Evolutionary conservation across 768 basidiomycete genomes (phyloP).

Genomic region (Mycena galopus): DNA sequence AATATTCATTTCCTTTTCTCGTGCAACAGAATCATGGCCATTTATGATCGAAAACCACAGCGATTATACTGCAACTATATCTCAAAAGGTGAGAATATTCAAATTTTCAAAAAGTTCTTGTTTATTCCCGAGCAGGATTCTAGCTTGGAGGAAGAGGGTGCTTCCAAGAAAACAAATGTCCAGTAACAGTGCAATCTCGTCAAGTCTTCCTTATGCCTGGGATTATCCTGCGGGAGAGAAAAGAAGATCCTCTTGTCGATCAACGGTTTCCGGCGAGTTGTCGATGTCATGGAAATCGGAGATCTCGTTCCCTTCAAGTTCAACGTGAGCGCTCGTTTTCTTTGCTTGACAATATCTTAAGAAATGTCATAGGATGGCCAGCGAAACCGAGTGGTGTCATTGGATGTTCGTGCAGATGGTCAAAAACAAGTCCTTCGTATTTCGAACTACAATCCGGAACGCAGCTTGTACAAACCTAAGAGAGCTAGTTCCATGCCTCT

Average conservation of each 20-base stretch:
- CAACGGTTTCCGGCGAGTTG: slow-evolving; percentile 69
- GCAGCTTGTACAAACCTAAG: slow-evolving; percentile 89
- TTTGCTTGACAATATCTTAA: background rate
- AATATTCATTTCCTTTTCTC: slow-evolving; percentile 85
- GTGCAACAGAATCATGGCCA: slow-evolving; percentile 85
- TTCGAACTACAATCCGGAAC: slow-evolving; percentile 87
- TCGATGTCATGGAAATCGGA: slow-evolving; percentile 98
- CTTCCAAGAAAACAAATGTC: slow-evolving; percentile 55
- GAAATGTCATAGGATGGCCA: slow-evolving; percentile 59
- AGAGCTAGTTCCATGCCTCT: slow-evolving; percentile 61
- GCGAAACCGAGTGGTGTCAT: slow-evolving; percentile 76
- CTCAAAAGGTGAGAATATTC: slow-evolving; percentile 72
- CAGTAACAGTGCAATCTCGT: slow-evolving; percentile 72
- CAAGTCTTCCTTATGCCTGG: slow-evolving; percentile 86
- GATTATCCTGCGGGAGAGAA: slow-evolving; percentile 88
- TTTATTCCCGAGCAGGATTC: slow-evolving; percentile 54
- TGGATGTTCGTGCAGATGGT: slow-evolving; percentile 94
- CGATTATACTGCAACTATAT: slow-evolving; percentile 74
- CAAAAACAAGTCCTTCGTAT: slow-evolving; percentile 88
- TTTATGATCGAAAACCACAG: slow-evolving; percentile 93
- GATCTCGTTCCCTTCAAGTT: slow-evolving; percentile 92
- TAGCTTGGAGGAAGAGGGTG: slow-evolving; percentile 51
- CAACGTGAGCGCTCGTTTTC: slow-evolving; percentile 58
- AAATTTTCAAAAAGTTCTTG: background rate
- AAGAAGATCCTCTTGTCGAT: slow-evolving; percentile 81